Base-by-base conservation (phyloP, 2,329 filamentous ascomycete genomes). In the Davidsoniella eucalypti region DNA sequence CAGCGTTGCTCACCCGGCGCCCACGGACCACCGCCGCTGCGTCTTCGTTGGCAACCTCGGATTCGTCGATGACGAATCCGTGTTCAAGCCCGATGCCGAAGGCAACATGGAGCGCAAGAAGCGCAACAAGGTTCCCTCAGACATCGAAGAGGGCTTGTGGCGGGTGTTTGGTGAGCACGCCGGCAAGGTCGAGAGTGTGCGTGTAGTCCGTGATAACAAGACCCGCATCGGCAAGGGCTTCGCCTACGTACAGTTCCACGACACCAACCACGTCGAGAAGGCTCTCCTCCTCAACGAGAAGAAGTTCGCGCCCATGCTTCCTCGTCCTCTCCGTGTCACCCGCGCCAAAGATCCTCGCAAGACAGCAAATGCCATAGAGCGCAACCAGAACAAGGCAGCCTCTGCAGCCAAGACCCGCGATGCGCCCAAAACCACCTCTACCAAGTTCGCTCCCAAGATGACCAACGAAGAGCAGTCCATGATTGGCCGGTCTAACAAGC, bases 201-300 rank as follows among this genome's bases (percentile, higher is more conserved):
- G 92, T 33, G 87, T 98, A 17, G 77, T 95, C 47, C 80, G 92
- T 50, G 92, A 98, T 61, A 72, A 84, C 55, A 82, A 84, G 57
- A 98, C 93, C 6, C 78, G 93, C 46, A 86, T 98, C 26, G 87
- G 92, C 59, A 98, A 98, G 63, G 92, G 92, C 4, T 87, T 98
- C 61, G 93, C 93, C 55, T 98, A 98, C 60, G 90, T 98, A 14
- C 92, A 98, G 61, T 98, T 98, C 66, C 58, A 82, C 70, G 86
- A 96, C 59, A 78, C 73, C 55, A 95, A 93, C 59, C 72, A 82
- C 42, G 90, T 98, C 43, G 92, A 98, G 65, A 76, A 83, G n/a
- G 92, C 92, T 1, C 73, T 98, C 10, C 74, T 93, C 38, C 77
- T 90, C 54, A 76, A 95, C 62, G 88, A 80, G 55, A 94, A 96